Evolutionary conservation across 768 basidiomycete species (phyloP), one percentile per base, ranked within the genome.

Genomic region (Mycena kentingensis): DNA sequence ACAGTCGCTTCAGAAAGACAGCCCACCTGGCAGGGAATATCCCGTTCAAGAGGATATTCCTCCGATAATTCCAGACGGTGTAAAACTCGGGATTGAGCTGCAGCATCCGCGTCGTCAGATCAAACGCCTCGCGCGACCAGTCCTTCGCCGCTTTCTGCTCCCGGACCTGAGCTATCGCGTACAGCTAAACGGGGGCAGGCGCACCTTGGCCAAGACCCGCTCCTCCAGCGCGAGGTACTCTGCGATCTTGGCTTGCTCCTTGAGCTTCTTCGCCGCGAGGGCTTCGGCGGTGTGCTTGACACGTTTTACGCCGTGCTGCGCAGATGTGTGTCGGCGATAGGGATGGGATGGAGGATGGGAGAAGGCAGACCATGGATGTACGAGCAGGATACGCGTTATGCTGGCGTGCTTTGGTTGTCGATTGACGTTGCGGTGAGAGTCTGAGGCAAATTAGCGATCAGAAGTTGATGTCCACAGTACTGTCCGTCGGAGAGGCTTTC

Each of bases 81-180:
- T 97, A 97, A 65, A 93, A 93, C 70, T 99, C 97, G 2, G 96
- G 94, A 65, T 98, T 98, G 35, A 88, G 61, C 46, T 84, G 83
- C 8, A 99, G 82, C 21, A 98, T 68, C 24, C 74, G 77, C 15
- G 85, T 85, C 1, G 94, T 96, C 35, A 88, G 71, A n/a, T 80
- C 75, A 29, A 98, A 81, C 0, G 91, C 83, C n/a, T 88, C 87
- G 25, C 70, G 66, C 53, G 84, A 82, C 79, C 81, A 91, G 52
- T 91, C 89, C 46, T 74, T 69, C 0, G 69, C 63, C 58, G 79
- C 80, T 75, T 88, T 93, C 94, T 98, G 65, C 44, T 49, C 21
- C 44, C 27, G 44, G 32, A 25, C 45, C 52, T 27, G 32, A 47
- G 46, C 35, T 42, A 41, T 52, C 60, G 24, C 60, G 51, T 32